These are phyloP conservation scores for Cucumis sativus DNA, from an alignment of 306 rosid genomes.

Conservation along the genomic window Cucumber_9930_V3 NC_026660.2:9297001-9297500, in stretches of 20 bases:
- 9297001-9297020: no score
- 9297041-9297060: no score
- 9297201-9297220: not conserved
- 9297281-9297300: not conserved
- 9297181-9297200: not conserved
- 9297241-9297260: not conserved
- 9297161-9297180: not conserved
- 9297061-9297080: no score
- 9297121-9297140: no score
- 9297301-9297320: not conserved
- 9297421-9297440: not conserved
- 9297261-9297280: not conserved
- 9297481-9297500: slow-evolving; percentile 52
- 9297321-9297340: not conserved
- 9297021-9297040: no score
- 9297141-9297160: no score
- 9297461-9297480: slow-evolving; percentile 59
- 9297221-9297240: not conserved
- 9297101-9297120: no score
- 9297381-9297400: not conserved
- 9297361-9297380: slow-evolving; percentile 12
- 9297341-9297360: no score
- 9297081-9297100: no score
- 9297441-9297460: slow-evolving; percentile 69
- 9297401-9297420: not conserved